Evolutionary conservation across 768 basidiomycete genomes (phyloP).

Genomic region (Leccinellum luteum): DNA sequence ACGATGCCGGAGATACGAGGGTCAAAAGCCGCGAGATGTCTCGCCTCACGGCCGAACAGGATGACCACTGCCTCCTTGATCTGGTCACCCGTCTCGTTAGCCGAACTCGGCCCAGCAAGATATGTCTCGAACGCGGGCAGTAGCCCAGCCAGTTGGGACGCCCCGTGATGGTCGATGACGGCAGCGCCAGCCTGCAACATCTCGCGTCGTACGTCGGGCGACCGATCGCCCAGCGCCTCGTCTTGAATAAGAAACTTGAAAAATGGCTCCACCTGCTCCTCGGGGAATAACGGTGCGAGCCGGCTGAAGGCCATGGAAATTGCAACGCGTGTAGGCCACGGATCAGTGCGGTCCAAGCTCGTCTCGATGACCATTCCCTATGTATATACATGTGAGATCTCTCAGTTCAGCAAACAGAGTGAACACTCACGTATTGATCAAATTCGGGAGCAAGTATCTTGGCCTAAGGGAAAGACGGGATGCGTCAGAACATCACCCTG

Average conservation of each 20-base stretch:
- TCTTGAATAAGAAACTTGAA: conserved; percentile 86
- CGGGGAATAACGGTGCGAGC: conserved; percentile 63
- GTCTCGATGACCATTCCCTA: conserved; percentile 93
- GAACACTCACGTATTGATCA: conserved; percentile 77
- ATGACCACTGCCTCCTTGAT: conserved; percentile 96
- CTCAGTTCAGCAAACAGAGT: not conserved
- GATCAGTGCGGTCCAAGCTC: conserved; percentile 84
- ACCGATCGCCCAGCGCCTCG: conserved; percentile 84
- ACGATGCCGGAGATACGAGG: conserved; percentile 77
- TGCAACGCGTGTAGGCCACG: conserved; percentile 82
- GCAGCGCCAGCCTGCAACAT: conserved; percentile 86
- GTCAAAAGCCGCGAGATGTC: conserved; percentile 79
- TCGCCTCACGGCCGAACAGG: conserved; percentile 87
- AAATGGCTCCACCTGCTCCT: conserved; percentile 61
- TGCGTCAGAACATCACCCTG: not conserved
- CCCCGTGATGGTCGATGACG: conserved; percentile 82
- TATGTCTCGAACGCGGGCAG: conserved; percentile 81
- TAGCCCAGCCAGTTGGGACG: conserved; percentile 63
- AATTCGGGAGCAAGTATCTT: conserved; percentile 88
- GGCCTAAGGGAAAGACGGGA: conserved; percentile 44
- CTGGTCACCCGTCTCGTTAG: conserved; percentile 75
- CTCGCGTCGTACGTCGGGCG: conserved; percentile 73
- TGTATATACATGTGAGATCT: not conserved
- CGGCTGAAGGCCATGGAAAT: conserved; percentile 64
- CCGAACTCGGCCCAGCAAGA: conserved; percentile 51